Conservation (phyloP, 176 grass and related monocot genomes). For the Neostapfia colusana region DNA sequence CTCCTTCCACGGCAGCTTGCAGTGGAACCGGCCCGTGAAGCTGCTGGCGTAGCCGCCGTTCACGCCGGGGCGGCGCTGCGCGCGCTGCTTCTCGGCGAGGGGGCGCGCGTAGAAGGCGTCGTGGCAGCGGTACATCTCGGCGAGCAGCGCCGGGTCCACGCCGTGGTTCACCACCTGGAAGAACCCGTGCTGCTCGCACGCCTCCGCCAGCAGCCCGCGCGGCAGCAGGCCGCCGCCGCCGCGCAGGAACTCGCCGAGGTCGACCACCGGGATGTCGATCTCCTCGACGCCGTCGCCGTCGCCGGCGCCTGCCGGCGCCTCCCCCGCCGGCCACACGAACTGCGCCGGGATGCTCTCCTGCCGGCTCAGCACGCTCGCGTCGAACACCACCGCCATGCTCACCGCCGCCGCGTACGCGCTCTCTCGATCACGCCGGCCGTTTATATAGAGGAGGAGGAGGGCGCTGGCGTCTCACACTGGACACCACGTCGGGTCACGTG, state of each 20-base stretch:
- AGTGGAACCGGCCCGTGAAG: conserved; percentile 47
- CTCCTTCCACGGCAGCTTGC: conserved; percentile 40
- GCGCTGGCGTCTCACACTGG: no score
- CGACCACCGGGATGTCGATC: conserved; percentile 61
- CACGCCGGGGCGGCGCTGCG: conserved; percentile 51
- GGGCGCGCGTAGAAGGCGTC: conserved; percentile 69
- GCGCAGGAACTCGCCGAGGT: conserved; percentile 47
- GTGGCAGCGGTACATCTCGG: conserved; percentile 59
- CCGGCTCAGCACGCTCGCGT: conserved; percentile 48
- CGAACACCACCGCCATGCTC: conserved; percentile 21
- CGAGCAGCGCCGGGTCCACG: conserved; percentile 55
- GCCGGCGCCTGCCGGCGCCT: conserved; percentile 43
- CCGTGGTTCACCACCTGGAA: conserved; percentile 82
- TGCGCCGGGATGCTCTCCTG: conserved; percentile 54
- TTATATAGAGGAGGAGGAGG: no score
- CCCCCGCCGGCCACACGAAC: conserved; percentile 82
- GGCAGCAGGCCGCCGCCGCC: neutral
- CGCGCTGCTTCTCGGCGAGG: conserved; percentile 71
- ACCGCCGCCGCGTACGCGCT: no score
- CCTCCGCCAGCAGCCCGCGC: conserved; percentile 35
- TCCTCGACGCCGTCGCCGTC: conserved; percentile 33
- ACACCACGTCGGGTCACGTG: no score
- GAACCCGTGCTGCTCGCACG: conserved; percentile 75
- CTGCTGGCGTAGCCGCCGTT: conserved; percentile 84
- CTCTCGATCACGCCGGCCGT: no score